These are phyloP conservation scores for Neostapfia colusana DNA, from an alignment of 176 grass and related monocot genomes.

Conservation along the genomic window DNA sequence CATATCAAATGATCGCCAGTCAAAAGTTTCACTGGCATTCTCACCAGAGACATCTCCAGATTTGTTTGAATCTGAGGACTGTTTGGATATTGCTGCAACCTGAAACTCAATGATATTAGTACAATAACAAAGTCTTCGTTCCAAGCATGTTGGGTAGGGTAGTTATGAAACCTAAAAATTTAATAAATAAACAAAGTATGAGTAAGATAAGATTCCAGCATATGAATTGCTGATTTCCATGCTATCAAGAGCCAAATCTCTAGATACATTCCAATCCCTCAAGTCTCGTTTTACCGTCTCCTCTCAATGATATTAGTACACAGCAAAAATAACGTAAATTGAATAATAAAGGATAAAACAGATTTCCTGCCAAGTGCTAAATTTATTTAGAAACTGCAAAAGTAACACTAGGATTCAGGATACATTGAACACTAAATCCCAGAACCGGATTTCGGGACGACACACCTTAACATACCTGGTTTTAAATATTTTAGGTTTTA, in stretches of 20 bases:
- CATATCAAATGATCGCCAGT: slow-evolving; percentile 89
- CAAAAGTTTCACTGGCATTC: slow-evolving; percentile 31
- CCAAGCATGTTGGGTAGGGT: too few species aligned
- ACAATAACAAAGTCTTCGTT: too few species aligned
- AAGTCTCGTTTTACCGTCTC: too few species aligned
- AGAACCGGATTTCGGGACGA: neutral
- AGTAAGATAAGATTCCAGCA: too few species aligned
- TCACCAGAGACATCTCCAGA: slow-evolving; percentile 29
- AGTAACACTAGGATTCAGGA: neutral
- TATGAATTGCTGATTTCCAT: too few species aligned
- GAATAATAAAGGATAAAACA: neutral
- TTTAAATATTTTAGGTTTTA: neutral
- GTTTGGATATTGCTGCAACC: slow-evolving; percentile 86
- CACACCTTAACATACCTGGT: neutral
- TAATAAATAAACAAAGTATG: too few species aligned
- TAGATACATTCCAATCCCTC: too few species aligned
- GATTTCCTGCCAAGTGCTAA: neutral
- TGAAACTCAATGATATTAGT: slow-evolving; percentile 38
- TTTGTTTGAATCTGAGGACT: slow-evolving; percentile 62
- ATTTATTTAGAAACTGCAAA: neutral
- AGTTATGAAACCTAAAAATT: too few species aligned
- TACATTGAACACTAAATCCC: neutral
- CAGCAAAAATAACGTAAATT: slow-evolving; percentile 6
- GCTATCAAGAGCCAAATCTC: too few species aligned
- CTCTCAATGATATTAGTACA: slow-evolving; percentile 18